These are phyloP conservation scores for Pseudopyricularia cyperi DNA, from an alignment of 2,329 filamentous ascomycete species.

Conservation along the genomic window DNA sequence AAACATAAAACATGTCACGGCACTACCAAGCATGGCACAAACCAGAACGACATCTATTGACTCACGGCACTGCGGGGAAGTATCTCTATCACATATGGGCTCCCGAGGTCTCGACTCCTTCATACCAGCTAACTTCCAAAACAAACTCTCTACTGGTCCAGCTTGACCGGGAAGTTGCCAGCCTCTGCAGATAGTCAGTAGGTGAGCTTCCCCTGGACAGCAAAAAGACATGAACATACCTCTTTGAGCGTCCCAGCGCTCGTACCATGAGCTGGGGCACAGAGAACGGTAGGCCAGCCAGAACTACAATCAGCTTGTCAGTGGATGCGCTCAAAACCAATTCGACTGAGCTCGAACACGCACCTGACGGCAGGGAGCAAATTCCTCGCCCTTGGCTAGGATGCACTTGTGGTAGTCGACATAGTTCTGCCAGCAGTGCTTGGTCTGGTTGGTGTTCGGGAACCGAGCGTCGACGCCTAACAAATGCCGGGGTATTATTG, in stretches of 20 bases:
- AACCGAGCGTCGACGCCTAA: conserved; percentile 97
- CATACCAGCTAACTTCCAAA: neutral
- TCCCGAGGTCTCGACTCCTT: neutral
- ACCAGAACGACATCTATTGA: neutral
- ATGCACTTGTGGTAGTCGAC: conserved; percentile 99
- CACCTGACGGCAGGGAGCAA: conserved; percentile 94
- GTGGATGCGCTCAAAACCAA: conserved; percentile 1
- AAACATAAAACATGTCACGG: neutral
- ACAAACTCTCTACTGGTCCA: conserved; percentile 33
- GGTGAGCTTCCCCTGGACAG: neutral
- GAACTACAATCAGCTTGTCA: conserved; percentile 51
- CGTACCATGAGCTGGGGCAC: conserved; percentile 88
- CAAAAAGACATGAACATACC: conserved; percentile 42
- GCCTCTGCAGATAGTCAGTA: conserved; percentile 31
- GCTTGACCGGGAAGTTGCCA: conserved; percentile 54
- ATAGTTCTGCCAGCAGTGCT: conserved; percentile 99
- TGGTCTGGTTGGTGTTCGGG: conserved; percentile 96
- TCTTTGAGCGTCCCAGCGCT: conserved; percentile 95
- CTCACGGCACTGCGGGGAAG: neutral
- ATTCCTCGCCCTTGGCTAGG: conserved; percentile 95
- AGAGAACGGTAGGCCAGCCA: conserved; percentile 92
- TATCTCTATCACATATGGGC: neutral
- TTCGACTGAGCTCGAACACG: conserved; percentile 8
- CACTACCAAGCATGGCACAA: neutral
- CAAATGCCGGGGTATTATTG: neutral